Base-by-base conservation (phyloP, 257 asterid species). In the Prunella vulgaris region DNA sequence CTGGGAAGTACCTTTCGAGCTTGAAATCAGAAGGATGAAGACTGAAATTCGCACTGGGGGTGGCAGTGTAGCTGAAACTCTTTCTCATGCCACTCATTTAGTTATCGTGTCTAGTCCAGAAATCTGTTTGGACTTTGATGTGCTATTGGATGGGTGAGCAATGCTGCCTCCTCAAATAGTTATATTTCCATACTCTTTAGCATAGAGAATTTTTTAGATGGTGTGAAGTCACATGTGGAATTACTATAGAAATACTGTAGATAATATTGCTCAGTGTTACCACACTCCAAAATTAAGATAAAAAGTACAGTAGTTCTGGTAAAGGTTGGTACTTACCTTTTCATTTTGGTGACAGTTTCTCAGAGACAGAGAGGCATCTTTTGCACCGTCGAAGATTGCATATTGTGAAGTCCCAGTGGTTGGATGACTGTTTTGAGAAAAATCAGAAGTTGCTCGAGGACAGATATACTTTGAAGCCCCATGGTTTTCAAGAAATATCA, bases 1-100 rank as follows among this genome's bases (percentile, higher is more conserved):
- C 60, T 81, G 76, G 84, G 89, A 86, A 77, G 78, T 77, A 74
- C 77, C 83, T 64, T 67, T 84, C 70, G 96, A 86, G 63, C 80
- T 88, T 76, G 80, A 85, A 67, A 77, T 76, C 72, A 85, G 90
- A 82, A 84, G 97, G 77, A 82, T 93, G 99, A 93, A 85, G 83
- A 68, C 84, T 79, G 94, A 82, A 76, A 81, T 93, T 82, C 84
- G 87, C 67, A 72, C 38, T 74, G 83, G 86, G 20, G 99, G 99
- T 76, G 99, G 99, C 69, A 73, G 61, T 69, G 82, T 88, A 49
- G 63, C 80, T 22, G 85, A 81, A 48, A 64, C 78, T 73, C 85
- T 87, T 76, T 77, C 80, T 75, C 78, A 78, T 77, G 96, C 93
- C 69, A 88, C 97, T 51, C 99, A 93, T 84, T 67, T 87, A 40